phyloP scores from a whole-genome alignment of 176 grass and related monocot genomes.

The maize (Zea mays) region Zm-B73-REFERENCE-NAM-5.0 NC_050102.1:38853501-38854000 shows the following conservation, averaged over 20 bases:
- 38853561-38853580: not conserved
- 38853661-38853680: constrained; percentile 20
- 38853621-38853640: not conserved
- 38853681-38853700: constrained; percentile 12
- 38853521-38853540: not conserved
- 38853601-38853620: not conserved
- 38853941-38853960: not conserved
- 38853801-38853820: not conserved
- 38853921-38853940: not conserved
- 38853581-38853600: not conserved
- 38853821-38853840: not conserved
- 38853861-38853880: not conserved
- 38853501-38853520: not conserved
- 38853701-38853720: not conserved
- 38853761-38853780: not conserved
- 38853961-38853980: not conserved
- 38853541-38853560: not conserved
- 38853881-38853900: not conserved
- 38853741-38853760: not conserved
- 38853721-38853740: not conserved
- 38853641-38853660: constrained; percentile 14
- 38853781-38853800: not conserved
- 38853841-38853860: not conserved
- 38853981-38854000: not conserved
- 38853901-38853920: not conserved